Conservation (phyloP, 352 stramenopile species). For the Globisporangium recalcitrans region DNA sequence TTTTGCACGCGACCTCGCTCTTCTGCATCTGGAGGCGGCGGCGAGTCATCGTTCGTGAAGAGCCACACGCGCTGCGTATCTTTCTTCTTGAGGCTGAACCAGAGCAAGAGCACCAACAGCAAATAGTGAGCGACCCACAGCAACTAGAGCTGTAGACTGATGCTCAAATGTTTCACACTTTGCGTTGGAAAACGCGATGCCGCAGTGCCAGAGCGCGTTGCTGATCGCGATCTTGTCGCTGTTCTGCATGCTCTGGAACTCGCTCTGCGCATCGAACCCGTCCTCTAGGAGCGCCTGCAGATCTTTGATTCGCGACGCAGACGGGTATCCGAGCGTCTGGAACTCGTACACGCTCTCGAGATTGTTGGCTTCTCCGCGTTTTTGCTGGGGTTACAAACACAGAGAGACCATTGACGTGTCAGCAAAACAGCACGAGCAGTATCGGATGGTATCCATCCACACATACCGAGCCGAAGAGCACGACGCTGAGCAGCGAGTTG, state of each 20-base stretch:
- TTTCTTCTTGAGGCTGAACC: constrained; percentile 74
- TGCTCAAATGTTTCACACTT: constrained; percentile 52
- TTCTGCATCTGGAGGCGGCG: constrained; percentile 39
- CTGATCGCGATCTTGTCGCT: constrained; percentile 61
- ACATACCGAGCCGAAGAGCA: constrained; percentile 73
- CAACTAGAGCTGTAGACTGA: no score
- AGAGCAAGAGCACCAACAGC: neutral
- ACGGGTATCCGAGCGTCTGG: constrained; percentile 66
- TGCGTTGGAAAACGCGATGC: constrained; percentile 73
- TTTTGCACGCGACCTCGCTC: constrained; percentile 63
- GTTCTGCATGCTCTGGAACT: constrained; percentile 57
- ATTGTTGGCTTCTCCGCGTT: constrained; percentile 45
- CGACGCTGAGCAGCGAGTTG: constrained; percentile 70
- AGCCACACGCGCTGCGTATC: constrained; percentile 83
- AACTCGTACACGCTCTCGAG: constrained; percentile 76
- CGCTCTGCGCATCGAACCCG: constrained; percentile 32
- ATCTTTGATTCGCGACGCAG: constrained; percentile 68
- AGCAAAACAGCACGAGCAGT: neutral
- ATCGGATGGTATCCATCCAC: neutral
- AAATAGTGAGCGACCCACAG: neutral
- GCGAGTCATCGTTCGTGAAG: constrained; percentile 79
- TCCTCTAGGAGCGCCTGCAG: constrained; percentile 49
- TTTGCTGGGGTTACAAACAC: constrained; percentile 30
- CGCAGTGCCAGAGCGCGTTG: constrained; percentile 80
- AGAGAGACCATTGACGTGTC: neutral